phyloP scores from a whole-genome alignment of 495 filamentous ascomycete genomes.

The Lasiosphaeriaceae sp. region DNA sequence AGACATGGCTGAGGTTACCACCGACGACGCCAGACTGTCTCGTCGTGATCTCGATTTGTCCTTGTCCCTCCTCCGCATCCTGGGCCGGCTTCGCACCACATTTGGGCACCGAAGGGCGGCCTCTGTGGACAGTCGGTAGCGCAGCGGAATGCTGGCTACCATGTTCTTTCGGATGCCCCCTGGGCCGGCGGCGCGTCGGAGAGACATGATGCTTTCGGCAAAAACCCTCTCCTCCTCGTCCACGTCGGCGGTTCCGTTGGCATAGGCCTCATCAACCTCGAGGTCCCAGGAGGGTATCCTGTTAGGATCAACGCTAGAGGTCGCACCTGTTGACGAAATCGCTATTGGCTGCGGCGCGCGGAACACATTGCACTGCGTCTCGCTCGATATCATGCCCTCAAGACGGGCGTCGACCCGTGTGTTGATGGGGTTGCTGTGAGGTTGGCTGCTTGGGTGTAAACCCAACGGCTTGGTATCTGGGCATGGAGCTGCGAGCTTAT shows the following conservation, averaged over 20 bases:
- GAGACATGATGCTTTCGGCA: constrained; percentile 6
- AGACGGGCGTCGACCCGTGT: constrained; percentile 23
- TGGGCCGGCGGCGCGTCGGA: constrained; percentile 25
- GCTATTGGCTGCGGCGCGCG: constrained; percentile 16
- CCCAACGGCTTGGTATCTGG: constrained; percentile 8
- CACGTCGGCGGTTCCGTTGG: constrained; percentile 3
- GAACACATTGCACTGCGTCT: constrained; percentile 34
- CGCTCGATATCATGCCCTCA: constrained; percentile 33
- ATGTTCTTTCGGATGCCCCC: constrained; percentile 33
- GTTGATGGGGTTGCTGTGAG: constrained; percentile 19
- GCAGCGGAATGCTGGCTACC: constrained; percentile 23
- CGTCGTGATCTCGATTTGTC: not conserved
- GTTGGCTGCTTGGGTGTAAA: constrained; percentile 15
- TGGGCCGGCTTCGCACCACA: constrained; percentile 36
- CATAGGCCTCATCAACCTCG: constrained; percentile 27
- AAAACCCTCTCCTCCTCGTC: not conserved
- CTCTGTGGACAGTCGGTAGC: constrained; percentile 38
- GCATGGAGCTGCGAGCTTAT: constrained; percentile 1
- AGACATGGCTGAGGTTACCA: constrained; percentile 16
- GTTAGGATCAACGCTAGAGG: not conserved
- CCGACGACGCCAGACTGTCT: constrained; percentile 14
- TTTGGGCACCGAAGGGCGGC: constrained; percentile 39
- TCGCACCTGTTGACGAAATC: constrained; percentile 6
- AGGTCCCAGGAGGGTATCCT: constrained; percentile 15
- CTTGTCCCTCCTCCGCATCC: constrained; percentile 40